These are phyloP conservation scores for Lepiota subincarnata DNA, from an alignment of 768 basidiomycete genomes.

Conservation along the genomic window DNA sequence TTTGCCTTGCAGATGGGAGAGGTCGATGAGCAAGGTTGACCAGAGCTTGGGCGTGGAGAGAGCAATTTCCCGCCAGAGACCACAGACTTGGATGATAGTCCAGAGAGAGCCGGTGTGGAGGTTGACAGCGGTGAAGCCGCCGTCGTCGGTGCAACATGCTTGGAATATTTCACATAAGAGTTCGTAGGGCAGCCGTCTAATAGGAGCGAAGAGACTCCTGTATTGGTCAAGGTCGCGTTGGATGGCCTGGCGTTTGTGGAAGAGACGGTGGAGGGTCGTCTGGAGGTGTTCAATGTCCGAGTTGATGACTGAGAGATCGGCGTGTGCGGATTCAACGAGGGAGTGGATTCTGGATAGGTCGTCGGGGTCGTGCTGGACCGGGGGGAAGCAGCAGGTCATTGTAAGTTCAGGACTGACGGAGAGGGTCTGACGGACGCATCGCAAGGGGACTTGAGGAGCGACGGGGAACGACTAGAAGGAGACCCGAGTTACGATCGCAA, in stretches of 20 bases:
- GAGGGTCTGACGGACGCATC: too few relatives aligned
- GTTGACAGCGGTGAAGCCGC: conserved; percentile 1
- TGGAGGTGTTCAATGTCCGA: conserved; percentile 1
- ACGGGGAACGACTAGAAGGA: background rate
- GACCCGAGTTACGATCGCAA: conserved; percentile 1
- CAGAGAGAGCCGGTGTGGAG: conserved; percentile 5
- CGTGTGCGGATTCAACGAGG: background rate
- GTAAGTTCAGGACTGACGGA: too few relatives aligned
- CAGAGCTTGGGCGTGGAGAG: conserved; percentile 13
- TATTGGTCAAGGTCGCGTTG: background rate
- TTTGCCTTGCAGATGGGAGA: conserved; percentile 6
- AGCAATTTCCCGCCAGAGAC: conserved; percentile 12
- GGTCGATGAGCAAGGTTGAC: conserved; percentile 9
- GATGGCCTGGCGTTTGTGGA: background rate
- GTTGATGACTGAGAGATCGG: background rate
- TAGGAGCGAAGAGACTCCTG: background rate
- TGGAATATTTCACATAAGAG: conserved; percentile 6
- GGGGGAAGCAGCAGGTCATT: too few relatives aligned
- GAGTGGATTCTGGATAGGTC: background rate
- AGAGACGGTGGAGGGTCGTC: background rate
- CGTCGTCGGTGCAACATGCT: background rate
- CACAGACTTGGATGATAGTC: conserved; percentile 11
- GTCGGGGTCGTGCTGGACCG: background rate
- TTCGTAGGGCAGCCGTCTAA: conserved; percentile 2
- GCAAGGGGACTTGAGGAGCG: background rate